Percentiles rank a stretch among this genome's conserved stretches.
These are phyloP conservation scores for Syncephalastrum contaminatum DNA, from an alignment of 371 early-diverging fungal species.

Conservation along the genomic window DNA sequence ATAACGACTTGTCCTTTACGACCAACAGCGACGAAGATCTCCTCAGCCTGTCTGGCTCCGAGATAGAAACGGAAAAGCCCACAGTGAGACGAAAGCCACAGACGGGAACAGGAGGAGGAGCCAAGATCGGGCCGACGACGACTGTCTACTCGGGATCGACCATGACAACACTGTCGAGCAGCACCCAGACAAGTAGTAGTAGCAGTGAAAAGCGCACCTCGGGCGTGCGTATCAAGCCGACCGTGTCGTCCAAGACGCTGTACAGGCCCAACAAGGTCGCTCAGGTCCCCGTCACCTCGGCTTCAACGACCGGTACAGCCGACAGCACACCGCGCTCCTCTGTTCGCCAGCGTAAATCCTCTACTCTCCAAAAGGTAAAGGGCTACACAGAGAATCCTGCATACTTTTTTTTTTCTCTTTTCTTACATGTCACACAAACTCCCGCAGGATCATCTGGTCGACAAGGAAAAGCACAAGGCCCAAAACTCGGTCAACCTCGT, in stretches of 20 bases:
- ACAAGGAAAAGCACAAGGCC: conserved; percentile 18
- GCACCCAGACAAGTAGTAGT: no score
- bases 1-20: conserved; percentile 9
- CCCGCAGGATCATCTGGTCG: conserved; percentile 21
- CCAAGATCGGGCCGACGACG: conserved; percentile 23
- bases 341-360: no score
- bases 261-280: no score
- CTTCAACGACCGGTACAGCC: background rate
- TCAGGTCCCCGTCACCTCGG: conserved; percentile 1
- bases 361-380: no score
- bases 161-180: no score
- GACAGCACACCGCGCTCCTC: no score
- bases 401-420: no score
- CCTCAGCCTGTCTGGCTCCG: conserved; percentile 11
- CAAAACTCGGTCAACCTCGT: conserved; percentile 18
- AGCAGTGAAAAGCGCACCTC: no score
- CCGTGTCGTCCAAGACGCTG: no score
- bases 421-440: background rate
- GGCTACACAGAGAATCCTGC: no score
- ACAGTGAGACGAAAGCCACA: conserved; percentile 3
- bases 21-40: conserved; percentile 22
- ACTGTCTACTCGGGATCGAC: conserved; percentile 23
- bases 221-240: no score
- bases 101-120: conserved; percentile 5
- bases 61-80: conserved; percentile 8